A percentile compares a stretch with the other conserved stretches of the same genome.
phyloP scores from a whole-genome alignment of 1,284 basidiomycete species.

The Leccinum subrobustum region DNA sequence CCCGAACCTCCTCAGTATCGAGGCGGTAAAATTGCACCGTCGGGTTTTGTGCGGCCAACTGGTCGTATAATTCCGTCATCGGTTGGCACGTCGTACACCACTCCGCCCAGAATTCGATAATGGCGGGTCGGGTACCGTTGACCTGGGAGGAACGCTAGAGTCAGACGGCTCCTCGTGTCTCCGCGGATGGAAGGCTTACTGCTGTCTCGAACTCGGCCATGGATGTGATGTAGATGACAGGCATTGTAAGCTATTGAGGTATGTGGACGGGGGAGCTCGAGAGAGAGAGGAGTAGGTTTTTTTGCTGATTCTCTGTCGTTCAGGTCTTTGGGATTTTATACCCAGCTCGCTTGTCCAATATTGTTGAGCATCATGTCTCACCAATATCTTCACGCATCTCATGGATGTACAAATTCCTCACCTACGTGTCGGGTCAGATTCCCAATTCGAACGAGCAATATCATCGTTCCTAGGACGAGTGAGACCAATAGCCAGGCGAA shows the following conservation, averaged over 20 bases:
- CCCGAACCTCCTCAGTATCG: slow-evolving; percentile 64
- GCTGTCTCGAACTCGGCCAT: slow-evolving; percentile 27
- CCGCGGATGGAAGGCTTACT: slow-evolving; percentile 12
- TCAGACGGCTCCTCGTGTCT: slow-evolving; percentile 9
- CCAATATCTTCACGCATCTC: slow-evolving; percentile 13
- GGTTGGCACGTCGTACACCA: slow-evolving; percentile 77
- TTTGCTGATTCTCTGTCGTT: slow-evolving; percentile 16
- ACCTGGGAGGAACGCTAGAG: slow-evolving; percentile 45
- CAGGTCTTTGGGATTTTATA: slow-evolving; percentile 25
- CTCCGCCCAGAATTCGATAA: slow-evolving; percentile 79
- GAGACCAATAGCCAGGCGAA: slow-evolving; percentile 30
- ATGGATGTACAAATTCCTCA: slow-evolving; percentile 19
- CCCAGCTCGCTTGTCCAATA: slow-evolving; percentile 24
- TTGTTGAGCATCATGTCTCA: slow-evolving; percentile 22
- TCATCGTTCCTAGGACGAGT: slow-evolving; percentile 15
- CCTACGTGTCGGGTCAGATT: slow-evolving; percentile 22
- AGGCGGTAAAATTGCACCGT: slow-evolving; percentile 73
- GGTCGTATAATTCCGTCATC: slow-evolving; percentile 80
- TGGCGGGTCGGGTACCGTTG: slow-evolving; percentile 51
- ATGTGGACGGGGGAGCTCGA: slow-evolving; percentile 14
- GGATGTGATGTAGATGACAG: slow-evolving; percentile 27
- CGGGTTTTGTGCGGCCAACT: slow-evolving; percentile 48
- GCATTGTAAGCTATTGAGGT: slow-evolving; percentile 20
- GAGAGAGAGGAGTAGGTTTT: slow-evolving; percentile 11
- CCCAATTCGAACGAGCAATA: slow-evolving; percentile 23